phyloP scores from a whole-genome alignment of 2,329 filamentous ascomycete genomes.

The Aspergillus hortae region DNA sequence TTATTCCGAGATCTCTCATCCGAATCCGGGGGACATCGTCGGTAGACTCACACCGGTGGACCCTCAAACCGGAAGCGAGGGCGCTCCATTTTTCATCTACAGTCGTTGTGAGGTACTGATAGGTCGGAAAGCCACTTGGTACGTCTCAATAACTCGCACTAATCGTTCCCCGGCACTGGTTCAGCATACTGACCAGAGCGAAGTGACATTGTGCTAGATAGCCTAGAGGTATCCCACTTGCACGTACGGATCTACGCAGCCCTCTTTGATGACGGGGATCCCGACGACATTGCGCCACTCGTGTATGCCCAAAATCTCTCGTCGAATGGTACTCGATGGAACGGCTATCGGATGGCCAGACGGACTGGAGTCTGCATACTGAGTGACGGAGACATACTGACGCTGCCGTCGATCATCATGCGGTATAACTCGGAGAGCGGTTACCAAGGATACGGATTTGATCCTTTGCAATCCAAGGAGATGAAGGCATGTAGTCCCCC shows the following conservation, averaged over 20 bases:
- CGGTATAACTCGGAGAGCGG: slow-evolving; percentile 14
- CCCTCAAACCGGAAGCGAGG: no score
- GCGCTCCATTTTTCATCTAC: no score
- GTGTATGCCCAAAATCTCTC: slow-evolving; percentile 45
- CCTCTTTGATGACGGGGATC: slow-evolving; percentile 38
- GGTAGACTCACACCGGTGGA: no score
- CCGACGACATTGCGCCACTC: slow-evolving; percentile 34
- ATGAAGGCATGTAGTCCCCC: slow-evolving; percentile 24
- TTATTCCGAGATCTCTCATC: no score
- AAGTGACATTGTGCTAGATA: slow-evolving; percentile 34
- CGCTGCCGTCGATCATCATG: slow-evolving; percentile 20
- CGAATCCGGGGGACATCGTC: no score
- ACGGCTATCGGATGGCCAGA: slow-evolving; percentile 31
- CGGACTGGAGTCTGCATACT: slow-evolving; percentile 34
- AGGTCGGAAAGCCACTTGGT: no score
- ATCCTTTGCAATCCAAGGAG: slow-evolving; percentile 30
- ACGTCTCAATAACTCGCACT: no score
- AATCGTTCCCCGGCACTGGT: no score
- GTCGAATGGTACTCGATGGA: slow-evolving; percentile 40
- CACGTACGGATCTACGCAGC: slow-evolving; percentile 45
- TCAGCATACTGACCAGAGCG: slow-evolving; percentile 5
- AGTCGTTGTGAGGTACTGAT: no score
- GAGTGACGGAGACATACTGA: slow-evolving; percentile 36
- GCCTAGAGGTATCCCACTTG: slow-evolving; percentile 36
- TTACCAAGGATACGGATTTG: slow-evolving; percentile 13